A percentile compares a stretch with the other conserved stretches of the same genome.
These are phyloP conservation scores for Saccharomyces hybrid DNA, from an alignment of 1,139 yeast genomes.

Conservation along the genomic window DNA sequence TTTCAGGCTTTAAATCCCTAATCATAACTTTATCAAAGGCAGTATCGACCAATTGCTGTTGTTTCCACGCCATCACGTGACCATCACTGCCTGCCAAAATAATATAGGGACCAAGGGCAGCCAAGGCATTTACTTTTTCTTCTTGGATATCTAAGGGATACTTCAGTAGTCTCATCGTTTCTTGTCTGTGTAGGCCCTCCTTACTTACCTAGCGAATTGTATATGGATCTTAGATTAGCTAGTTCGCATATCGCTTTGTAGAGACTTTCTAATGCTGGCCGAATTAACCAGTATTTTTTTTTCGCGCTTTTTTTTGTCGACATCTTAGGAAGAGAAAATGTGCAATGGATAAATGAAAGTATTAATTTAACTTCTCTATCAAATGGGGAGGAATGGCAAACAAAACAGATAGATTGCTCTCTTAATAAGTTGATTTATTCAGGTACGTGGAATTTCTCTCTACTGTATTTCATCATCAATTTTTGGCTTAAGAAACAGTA, in stretches of 20 bases:
- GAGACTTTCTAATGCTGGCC: neutral
- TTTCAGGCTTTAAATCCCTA: slow-evolving; percentile 13
- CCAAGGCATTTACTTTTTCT: slow-evolving; percentile 23
- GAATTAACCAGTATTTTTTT: neutral
- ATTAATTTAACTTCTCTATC: neutral
- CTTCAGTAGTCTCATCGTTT: slow-evolving; percentile 32
- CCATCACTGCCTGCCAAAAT: slow-evolving; percentile 19
- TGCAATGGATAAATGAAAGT: neutral
- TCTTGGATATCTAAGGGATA: slow-evolving; percentile 25
- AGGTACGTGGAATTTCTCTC: neutral
- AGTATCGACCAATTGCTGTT: slow-evolving; percentile 25
- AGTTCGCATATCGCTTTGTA: neutral
- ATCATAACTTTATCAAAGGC: slow-evolving; percentile 26
- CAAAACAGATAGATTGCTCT: neutral
- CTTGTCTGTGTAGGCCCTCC: neutral
- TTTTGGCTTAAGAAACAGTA: neutral
- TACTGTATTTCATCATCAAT: neutral
- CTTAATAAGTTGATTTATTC: neutral
- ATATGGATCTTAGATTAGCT: neutral
- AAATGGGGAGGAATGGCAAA: neutral
- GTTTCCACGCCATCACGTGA: slow-evolving; percentile 41
- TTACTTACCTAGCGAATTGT: neutral
- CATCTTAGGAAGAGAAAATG: neutral
- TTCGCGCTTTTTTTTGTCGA: slow-evolving; percentile 1
- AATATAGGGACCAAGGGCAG: slow-evolving; percentile 15